Base-by-base conservation (phyloP, 257 asterid species). In the Nicotiana tomentosiformis region DNA sequence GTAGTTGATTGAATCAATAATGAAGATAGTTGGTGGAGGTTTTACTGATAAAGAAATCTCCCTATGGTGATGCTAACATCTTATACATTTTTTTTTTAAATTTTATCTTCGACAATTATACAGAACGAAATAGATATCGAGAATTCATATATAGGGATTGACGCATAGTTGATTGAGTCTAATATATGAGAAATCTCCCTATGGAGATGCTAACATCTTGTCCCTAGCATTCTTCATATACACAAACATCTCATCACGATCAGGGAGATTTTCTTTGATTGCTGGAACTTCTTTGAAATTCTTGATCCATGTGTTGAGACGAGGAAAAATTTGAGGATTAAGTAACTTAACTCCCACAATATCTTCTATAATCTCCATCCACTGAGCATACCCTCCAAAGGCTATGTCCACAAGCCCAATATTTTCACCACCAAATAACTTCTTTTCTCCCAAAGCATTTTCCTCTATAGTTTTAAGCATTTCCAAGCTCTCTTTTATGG, bases 201-300 rank as follows among this genome's bases (percentile, higher is more conserved):
- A 72, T 0, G 39, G 4, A 46, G 79, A 46, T 46, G 79, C 39
- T 46, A 5, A 72, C 23, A 72, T 72, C 62, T 55, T 72, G 2
- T 49, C 79, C 7, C 79, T 72, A 46, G 20, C 62, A 46, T 72
- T 72, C 10, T 72, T 72, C 79, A 72, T 46, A 18, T 72, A 72
- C 7, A 10, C 80, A 88, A 39, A 32, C 81, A 46, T 66, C 83
- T 83, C 80, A 82, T 77, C 91, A 89, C 81, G 39, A 49, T 72
- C 4, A 49, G 79, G 62, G 7, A 23, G 18, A 23, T 72, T 72
- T 12, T 23, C 39, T 72, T 46, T 72, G 20, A 72, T 72, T 26
- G 15, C 8, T 72, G 55, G 4, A 72, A 72, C 23, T 14, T 72
- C 23, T 49, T 72, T 72, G 23, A 72, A 72, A 0, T 3, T 12